A percentile compares a stretch with the other conserved stretches of the same genome.
Evolutionary conservation across 352 stramenopile genomes (phyloP).

Genomic region (Globisporangium canariense): DNA sequence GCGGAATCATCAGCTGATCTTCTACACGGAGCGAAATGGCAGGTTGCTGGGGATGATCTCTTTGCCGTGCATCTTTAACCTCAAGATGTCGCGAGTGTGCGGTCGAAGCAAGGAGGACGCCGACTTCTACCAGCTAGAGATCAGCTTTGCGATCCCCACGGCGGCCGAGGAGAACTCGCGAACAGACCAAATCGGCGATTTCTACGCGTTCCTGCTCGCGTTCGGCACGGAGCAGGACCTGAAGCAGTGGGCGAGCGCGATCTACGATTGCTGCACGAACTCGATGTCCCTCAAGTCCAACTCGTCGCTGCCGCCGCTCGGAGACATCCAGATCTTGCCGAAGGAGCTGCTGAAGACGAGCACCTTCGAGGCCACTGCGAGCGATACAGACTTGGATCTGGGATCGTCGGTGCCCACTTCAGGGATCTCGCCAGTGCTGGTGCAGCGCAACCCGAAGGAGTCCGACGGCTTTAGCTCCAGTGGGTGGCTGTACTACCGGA

Average conservation of each 20-base stretch:
- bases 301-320: constrained; percentile 50
- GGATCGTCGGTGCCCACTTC: constrained; percentile 4
- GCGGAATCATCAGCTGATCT: constrained; percentile 81
- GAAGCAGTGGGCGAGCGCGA: constrained; percentile 67
- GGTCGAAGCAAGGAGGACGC: constrained; percentile 54
- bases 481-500: constrained; percentile 86
- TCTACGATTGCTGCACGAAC: constrained; percentile 87
- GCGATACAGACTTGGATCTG: constrained; percentile 35
- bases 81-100: constrained; percentile 81
- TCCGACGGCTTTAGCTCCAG: constrained; percentile 56
- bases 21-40: constrained; percentile 65
- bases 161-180: constrained; percentile 51
- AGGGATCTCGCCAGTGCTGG: constrained; percentile 18
- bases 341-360: constrained; percentile 84
- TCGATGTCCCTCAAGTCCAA: constrained; percentile 82
- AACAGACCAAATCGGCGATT: constrained; percentile 70
- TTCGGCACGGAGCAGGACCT: constrained; percentile 76
- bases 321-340: constrained; percentile 76
- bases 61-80: constrained; percentile 74
- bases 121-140: constrained; percentile 84
- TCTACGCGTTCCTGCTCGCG: constrained; percentile 73
- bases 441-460: constrained; percentile 8
- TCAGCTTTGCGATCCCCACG: constrained; percentile 75
- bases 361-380: constrained; percentile 60
- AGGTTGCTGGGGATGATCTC: constrained; percentile 74